Evolutionary conservation across 1,284 basidiomycete genomes (phyloP).

Genomic region (Cutaneotrichosporon dermatis): DNA sequence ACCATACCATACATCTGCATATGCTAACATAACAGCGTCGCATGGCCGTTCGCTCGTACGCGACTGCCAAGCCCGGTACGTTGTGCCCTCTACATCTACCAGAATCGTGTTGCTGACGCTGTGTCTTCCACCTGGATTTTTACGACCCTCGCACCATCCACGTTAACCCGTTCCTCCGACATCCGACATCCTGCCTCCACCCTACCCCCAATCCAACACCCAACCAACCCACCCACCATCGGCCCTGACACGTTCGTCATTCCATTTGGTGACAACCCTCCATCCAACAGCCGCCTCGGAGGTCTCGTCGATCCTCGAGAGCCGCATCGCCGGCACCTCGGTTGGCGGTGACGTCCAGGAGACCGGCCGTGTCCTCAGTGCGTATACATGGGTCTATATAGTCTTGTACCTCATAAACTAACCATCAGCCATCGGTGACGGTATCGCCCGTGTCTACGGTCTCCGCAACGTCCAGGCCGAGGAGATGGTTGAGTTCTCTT

Average conservation of each 20-base stretch:
- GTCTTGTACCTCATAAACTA: background rate
- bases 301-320: constrained; percentile 98
- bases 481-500: constrained; percentile 99
- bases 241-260: constrained; percentile 6
- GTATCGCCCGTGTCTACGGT: constrained; percentile 98
- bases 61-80: constrained; percentile 94
- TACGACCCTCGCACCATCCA: background rate
- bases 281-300: constrained; percentile 78
- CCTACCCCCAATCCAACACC: background rate
- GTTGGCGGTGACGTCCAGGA: constrained; percentile 94
- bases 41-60: constrained; percentile 65
- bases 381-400: constrained; percentile 43
- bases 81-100: constrained; percentile 20
- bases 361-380: constrained; percentile 96
- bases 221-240: constrained; percentile 2
- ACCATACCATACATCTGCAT: background rate
- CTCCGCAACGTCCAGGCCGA: constrained; percentile 79
- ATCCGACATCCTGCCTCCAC: constrained; percentile 3
- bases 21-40: constrained; percentile 13
- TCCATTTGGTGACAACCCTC: background rate
- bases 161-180: constrained; percentile 5
- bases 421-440: constrained; percentile 88
- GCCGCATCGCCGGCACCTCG: constrained; percentile 88
- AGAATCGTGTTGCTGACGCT: constrained; percentile 8
- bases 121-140: background rate